A percentile compares a stretch with the other conserved stretches of the same genome.
Conservation (phyloP, 768 basidiomycete species). For the Macrolepiota fuliginosa region DNA sequence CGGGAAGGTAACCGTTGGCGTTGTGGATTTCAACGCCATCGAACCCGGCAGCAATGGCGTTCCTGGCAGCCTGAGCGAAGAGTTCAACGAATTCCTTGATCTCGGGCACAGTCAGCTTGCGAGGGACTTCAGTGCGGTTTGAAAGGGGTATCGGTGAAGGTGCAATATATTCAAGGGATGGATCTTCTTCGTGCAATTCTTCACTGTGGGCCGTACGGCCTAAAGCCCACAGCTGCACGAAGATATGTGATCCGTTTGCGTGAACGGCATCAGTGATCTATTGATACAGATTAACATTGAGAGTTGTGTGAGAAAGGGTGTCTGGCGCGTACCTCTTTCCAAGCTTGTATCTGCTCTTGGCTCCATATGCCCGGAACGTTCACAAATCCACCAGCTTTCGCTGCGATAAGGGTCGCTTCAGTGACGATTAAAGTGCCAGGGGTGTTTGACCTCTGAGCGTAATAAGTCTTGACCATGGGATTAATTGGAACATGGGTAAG, state of each 20-base stretch:
- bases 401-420: slow-evolving; percentile 55
- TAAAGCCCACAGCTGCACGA: slow-evolving; percentile 55
- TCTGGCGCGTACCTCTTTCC: slow-evolving; percentile 42
- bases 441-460: slow-evolving; percentile 41
- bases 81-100: slow-evolving; percentile 48
- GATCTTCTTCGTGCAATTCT: background rate
- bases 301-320: background rate
- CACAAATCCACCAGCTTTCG: slow-evolving; percentile 43
- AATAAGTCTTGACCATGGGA: slow-evolving; percentile 37
- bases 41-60: slow-evolving; percentile 62
- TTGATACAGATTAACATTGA: too few species aligned
- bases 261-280: slow-evolving; percentile 49
- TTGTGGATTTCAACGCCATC: slow-evolving; percentile 51
- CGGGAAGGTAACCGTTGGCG: slow-evolving; percentile 47
- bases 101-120: slow-evolving; percentile 43
- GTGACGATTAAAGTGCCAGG: slow-evolving; percentile 56
- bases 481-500: slow-evolving; percentile 4
- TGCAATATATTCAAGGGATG: slow-evolving; percentile 21
- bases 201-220: slow-evolving; percentile 35
- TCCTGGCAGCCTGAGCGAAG: slow-evolving; percentile 53
- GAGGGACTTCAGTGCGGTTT: slow-evolving; percentile 3
- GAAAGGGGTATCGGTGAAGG: background rate
- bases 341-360: slow-evolving; percentile 54
- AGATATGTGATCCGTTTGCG: slow-evolving; percentile 38
- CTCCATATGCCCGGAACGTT: slow-evolving; percentile 65